Base-by-base conservation (phyloP, 192 early-diverging fungal species). In the Entophlyctis luteolus region DNA sequence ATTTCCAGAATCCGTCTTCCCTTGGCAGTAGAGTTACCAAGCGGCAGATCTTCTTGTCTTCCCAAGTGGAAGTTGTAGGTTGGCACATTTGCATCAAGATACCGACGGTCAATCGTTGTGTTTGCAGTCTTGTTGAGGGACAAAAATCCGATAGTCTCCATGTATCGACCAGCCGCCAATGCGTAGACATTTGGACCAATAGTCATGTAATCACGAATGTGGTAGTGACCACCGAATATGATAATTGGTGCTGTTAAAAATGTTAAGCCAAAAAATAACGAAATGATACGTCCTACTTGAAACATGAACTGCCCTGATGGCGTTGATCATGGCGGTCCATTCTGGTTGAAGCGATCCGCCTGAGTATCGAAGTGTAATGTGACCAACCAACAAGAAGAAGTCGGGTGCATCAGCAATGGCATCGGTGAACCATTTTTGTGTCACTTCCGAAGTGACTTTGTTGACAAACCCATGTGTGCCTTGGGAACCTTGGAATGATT, bases 91-190 rank as follows among this genome's bases (percentile, higher is more conserved):
- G 71, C 72, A 52, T 84, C 79, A 14, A 84, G 65, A 73, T 84
- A 84, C 12, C 80, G 78, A 25, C 80, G 76, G 34, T 65, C 50
- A 47, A 81, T 75, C 38, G 56, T 60, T 22, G 20, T 35, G 34
- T 65, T 70, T 27, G 63, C 42, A 10, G 42, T 45, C 55, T 79
- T 75, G 47, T 65, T 62, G 42, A 82, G 68, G 28, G 83, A 84
- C 66, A 84, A 46, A 67, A 74, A 82, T 25, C 78, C 83, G 38
- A 84, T 33, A n/a, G 83, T 82, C 48, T 84, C 83, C 72, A 84
- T 68, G 71, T 78, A 84, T 10, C 81, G 73, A 54, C 83, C 83
- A 67, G 74, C 62, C 28, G 76, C 53, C 22, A 84, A 48, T 28
- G 72, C 83, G 47, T 60, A 76, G 20, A 75, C 79, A 49, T 77